Percentiles rank a stretch among this genome's conserved stretches.
phyloP scores from a whole-genome alignment of 2,329 filamentous ascomycete species.

The Fusarium liriodendri region DNA sequence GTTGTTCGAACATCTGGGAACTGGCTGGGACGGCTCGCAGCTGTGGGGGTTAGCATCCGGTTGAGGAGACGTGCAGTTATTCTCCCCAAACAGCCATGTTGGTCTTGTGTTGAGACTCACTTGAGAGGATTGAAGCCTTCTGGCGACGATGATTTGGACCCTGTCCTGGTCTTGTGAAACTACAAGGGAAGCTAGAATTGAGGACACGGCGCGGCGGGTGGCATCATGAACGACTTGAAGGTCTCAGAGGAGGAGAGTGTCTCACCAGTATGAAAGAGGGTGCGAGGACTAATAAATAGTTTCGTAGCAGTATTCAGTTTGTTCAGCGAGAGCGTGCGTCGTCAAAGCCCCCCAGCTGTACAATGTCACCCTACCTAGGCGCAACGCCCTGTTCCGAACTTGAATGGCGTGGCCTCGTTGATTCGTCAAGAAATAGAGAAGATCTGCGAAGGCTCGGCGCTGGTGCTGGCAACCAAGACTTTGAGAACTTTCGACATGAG shows the following conservation, averaged over 20 bases:
- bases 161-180: background rate
- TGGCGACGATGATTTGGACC: background rate
- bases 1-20: background rate
- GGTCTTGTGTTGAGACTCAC: background rate
- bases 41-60: background rate
- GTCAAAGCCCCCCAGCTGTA: too few relatives aligned
- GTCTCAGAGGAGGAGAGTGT: background rate
- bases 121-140: background rate
- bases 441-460: too few relatives aligned
- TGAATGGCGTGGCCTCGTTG: too few relatives aligned
- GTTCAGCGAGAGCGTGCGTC: background rate
- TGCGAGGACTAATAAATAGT: background rate
- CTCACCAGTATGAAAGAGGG: background rate
- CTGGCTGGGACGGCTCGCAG: background rate
- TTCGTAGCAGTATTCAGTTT: background rate
- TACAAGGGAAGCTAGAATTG: background rate
- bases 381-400: too few relatives aligned
- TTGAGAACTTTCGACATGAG: too few relatives aligned
- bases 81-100: background rate
- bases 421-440: too few relatives aligned
- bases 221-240: background rate
- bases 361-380: too few relatives aligned
- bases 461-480: too few relatives aligned
- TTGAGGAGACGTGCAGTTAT: background rate
- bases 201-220: background rate